phyloP scores from a whole-genome alignment of 2,329 filamentous ascomycete genomes.

The Orbilia quercus region DNA sequence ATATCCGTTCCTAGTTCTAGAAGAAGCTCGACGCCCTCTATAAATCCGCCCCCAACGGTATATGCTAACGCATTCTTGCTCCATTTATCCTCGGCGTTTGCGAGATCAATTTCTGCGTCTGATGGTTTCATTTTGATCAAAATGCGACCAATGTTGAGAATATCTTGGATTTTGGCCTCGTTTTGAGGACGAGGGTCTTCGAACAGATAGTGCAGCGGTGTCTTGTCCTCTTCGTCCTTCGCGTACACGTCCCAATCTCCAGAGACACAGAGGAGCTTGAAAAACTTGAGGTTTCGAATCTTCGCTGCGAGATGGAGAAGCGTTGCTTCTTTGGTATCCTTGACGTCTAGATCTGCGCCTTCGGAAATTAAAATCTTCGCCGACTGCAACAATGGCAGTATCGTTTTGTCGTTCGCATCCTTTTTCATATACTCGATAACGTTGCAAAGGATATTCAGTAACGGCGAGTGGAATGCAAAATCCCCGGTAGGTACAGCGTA shows the following conservation, averaged over 20 bases:
- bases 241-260: slow-evolving; percentile 27
- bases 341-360: slow-evolving; percentile 9
- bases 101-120: slow-evolving; percentile 3
- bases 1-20: slow-evolving; percentile 14
- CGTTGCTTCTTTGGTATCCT: neutral
- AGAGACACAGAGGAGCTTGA: slow-evolving; percentile 27
- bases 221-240: neutral
- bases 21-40: slow-evolving; percentile 28
- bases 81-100: slow-evolving; percentile 10
- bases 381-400: neutral
- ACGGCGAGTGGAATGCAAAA: neutral
- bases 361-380: slow-evolving; percentile 12
- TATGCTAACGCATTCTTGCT: slow-evolving; percentile 23
- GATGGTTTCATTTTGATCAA: slow-evolving; percentile 29
- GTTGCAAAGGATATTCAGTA: slow-evolving; percentile 2
- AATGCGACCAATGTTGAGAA: slow-evolving; percentile 13
- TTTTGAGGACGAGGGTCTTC: neutral
- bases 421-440: neutral
- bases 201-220: slow-evolving; percentile 31
- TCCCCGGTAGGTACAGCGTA: neutral
- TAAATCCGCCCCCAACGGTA: slow-evolving; percentile 7
- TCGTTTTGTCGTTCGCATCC: neutral
- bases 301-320: slow-evolving; percentile 25
- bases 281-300: slow-evolving; percentile 26
- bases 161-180: neutral